Conservation (phyloP, 257 asterid genomes). For the Solanum commersonii region DNA sequence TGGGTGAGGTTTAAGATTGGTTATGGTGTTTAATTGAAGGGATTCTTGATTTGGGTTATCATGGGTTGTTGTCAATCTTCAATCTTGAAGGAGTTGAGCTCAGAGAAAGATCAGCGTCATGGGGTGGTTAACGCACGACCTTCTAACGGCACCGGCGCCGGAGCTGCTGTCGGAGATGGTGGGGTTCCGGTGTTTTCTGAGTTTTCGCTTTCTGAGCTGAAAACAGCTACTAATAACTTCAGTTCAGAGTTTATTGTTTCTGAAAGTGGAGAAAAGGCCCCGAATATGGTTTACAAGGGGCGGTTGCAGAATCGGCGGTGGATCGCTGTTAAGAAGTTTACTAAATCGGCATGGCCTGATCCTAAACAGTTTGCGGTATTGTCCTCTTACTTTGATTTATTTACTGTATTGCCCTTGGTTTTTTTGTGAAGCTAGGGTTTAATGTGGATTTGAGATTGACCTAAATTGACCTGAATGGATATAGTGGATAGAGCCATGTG, state of each 20-base stretch:
- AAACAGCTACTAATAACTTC: constrained; percentile 77
- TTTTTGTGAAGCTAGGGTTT: constrained; percentile 12
- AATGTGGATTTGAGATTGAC: not conserved
- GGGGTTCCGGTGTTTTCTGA: constrained; percentile 49
- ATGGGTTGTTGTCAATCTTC: constrained; percentile 73
- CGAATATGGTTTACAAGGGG: constrained; percentile 78
- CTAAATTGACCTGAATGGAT: not conserved
- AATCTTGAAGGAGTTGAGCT: constrained; percentile 13
- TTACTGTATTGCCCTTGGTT: not conserved
- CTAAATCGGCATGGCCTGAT: constrained; percentile 93
- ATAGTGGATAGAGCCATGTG: not conserved
- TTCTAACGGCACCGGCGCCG: constrained; percentile 33
- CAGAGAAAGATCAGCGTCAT: constrained; percentile 43
- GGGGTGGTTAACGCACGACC: constrained; percentile 41
- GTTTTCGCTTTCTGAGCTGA: constrained; percentile 74
- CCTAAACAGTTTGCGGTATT: constrained; percentile 86
- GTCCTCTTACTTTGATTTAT: not conserved
- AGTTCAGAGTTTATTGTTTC: constrained; percentile 84
- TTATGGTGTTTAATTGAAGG: not conserved
- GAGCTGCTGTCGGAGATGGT: constrained; percentile 28
- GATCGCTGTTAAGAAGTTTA: constrained; percentile 91
- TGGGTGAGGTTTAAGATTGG: not conserved
- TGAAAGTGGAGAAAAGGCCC: constrained; percentile 96
- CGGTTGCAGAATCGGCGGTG: constrained; percentile 73
- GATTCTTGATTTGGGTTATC: constrained; percentile 30